phyloP scores from a whole-genome alignment of 2,329 filamentous ascomycete genomes.

The Talaromyces sp. region DNA sequence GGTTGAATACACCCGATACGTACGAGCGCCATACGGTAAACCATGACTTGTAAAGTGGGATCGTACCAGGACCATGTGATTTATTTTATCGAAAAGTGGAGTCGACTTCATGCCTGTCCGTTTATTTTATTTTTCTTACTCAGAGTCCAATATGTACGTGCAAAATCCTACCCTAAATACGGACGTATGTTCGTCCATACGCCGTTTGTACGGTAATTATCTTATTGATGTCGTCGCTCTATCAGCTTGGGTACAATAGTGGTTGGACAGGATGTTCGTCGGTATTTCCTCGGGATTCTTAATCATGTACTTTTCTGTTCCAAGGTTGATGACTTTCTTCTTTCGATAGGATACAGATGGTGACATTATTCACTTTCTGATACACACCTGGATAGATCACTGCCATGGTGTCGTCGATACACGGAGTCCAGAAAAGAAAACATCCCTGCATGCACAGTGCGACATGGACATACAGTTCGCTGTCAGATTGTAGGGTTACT shows the following conservation, averaged over 20 bases:
- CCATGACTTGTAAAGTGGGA: neutral
- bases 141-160: neutral
- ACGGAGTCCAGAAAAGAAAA: neutral
- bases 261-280: neutral
- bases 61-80: slow-evolving; percentile 1
- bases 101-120: slow-evolving; percentile 4
- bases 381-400: neutral
- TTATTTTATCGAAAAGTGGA: slow-evolving; percentile 4
- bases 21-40: neutral
- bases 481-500: neutral
- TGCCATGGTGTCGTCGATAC: neutral
- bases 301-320: neutral
- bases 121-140: neutral
- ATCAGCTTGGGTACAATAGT: neutral
- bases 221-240: neutral
- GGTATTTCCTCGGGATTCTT: neutral
- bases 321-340: neutral
- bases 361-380: neutral
- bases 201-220: neutral
- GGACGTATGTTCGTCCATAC: neutral
- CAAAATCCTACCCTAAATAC: neutral
- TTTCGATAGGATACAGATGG: neutral
- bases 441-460: neutral
- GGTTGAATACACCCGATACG: neutral
- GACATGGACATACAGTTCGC: neutral